Conservation (phyloP, 2,329 filamentous ascomycete genomes). For the Neonectria sp. region DNA sequence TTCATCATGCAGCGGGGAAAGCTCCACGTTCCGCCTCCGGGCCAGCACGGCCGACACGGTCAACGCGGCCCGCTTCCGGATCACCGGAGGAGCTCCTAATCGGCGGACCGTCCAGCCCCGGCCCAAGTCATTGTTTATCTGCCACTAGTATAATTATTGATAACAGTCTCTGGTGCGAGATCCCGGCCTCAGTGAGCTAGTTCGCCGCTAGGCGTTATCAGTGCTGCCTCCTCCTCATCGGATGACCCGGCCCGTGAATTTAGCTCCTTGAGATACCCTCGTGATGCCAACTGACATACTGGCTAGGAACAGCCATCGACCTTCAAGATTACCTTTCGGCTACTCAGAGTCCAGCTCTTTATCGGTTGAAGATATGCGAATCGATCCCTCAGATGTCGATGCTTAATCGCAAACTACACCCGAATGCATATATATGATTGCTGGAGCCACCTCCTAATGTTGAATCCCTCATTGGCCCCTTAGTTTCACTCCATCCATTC, state of each 20-base stretch:
- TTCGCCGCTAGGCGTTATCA: not conserved
- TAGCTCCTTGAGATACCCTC: not conserved
- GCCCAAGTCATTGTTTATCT: not conserved
- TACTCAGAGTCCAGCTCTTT: not conserved
- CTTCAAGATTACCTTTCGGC: not conserved
- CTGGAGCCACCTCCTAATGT: not conserved
- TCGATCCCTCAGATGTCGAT: not conserved
- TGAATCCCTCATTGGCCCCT: not conserved
- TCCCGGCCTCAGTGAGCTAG: not conserved
- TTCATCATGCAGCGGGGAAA: not conserved
- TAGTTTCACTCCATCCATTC: not conserved
- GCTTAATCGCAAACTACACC: not conserved
- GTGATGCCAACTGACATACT: not conserved
- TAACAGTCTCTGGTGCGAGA: not conserved
- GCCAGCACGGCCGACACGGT: not conserved
- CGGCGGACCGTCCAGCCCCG: not conserved
- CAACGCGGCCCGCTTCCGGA: slow-evolving; percentile 9
- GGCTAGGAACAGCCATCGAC: not conserved
- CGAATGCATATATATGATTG: not conserved
- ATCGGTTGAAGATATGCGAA: not conserved
- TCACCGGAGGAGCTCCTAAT: not conserved
- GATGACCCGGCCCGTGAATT: not conserved
- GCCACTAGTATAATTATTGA: not conserved
- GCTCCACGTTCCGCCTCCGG: not conserved
- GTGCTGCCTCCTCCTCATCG: not conserved